Evolutionary conservation across 1,139 yeast species (phyloP).

Genomic region (Meyerozyma sp.): DNA sequence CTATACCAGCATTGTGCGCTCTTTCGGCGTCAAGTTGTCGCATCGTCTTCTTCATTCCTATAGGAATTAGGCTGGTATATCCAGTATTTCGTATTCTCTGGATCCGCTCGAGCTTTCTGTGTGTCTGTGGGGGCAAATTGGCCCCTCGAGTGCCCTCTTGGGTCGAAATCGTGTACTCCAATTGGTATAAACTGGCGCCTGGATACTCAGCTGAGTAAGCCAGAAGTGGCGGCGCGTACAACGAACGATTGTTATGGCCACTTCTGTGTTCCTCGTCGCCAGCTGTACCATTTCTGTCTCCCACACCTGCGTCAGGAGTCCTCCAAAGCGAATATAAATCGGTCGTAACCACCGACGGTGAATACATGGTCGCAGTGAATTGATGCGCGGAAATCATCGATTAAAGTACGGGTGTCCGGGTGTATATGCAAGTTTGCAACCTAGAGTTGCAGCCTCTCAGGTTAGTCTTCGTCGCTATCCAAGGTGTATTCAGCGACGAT

Average conservation of each 20-base stretch:
- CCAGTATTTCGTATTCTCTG: conserved; percentile 44
- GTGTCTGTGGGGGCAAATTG: conserved; percentile 23
- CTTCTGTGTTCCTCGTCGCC: neutral
- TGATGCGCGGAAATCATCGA: neutral
- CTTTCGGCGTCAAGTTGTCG: conserved; percentile 30
- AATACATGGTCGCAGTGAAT: neutral
- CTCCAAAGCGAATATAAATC: neutral
- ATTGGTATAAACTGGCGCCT: conserved; percentile 35
- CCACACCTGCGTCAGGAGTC: neutral
- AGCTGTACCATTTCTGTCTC: neutral
- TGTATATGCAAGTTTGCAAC: neutral
- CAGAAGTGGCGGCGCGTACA: conserved; percentile 48
- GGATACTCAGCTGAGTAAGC: conserved; percentile 50
- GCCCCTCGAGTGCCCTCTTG: conserved; percentile 8
- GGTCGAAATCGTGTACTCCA: conserved; percentile 23
- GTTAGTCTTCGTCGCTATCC: neutral
- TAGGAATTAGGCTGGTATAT: conserved; percentile 43
- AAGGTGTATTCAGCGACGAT: neutral
- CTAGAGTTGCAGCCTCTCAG: neutral
- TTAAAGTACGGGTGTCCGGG: neutral
- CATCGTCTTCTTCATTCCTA: conserved; percentile 55
- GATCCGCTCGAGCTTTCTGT: conserved; percentile 35
- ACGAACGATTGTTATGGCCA: conserved; percentile 9
- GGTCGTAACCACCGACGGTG: neutral
- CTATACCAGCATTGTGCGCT: conserved; percentile 17